These are phyloP conservation scores for Agrocybe praecox DNA, from an alignment of 768 basidiomycete species.

Conservation along the genomic window DNA sequence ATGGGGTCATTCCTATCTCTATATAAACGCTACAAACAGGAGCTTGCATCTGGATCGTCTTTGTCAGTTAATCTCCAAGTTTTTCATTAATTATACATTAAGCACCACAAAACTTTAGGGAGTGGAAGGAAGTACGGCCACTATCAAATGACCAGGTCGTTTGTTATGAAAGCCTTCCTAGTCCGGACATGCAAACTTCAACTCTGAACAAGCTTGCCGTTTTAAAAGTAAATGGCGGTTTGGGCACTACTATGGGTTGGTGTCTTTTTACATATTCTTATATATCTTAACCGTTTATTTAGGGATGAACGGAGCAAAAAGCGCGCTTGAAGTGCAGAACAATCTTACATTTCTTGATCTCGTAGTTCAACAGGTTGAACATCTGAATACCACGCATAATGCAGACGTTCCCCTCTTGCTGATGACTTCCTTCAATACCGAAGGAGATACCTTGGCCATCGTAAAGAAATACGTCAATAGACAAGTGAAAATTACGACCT, in stretches of 20 bases:
- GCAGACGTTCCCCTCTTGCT: conserved; percentile 86
- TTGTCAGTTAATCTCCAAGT: conserved; percentile 49
- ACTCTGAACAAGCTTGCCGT: conserved; percentile 79
- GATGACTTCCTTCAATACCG: conserved; percentile 94
- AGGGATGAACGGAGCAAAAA: conserved; percentile 78
- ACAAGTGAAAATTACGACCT: conserved; percentile 76
- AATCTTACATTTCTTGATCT: conserved; percentile 90
- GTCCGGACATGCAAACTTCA: conserved; percentile 40
- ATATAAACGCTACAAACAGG: conserved; percentile 77
- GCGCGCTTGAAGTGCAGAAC: conserved; percentile 84
- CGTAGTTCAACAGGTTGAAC: conserved; percentile 83
- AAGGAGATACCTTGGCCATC: conserved; percentile 85
- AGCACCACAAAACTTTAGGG: conserved; percentile 34
- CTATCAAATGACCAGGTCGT: conserved; percentile 73
- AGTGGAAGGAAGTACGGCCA: conserved; percentile 74
- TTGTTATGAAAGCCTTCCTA: conserved; percentile 62
- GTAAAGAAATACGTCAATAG: conserved; percentile 87
- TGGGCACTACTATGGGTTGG: conserved; percentile 80
- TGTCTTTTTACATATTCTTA: conserved; percentile 1
- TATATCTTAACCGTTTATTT: conserved; percentile 27
- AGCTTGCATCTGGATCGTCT: conserved; percentile 66
- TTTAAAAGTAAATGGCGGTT: conserved; percentile 89
- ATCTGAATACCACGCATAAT: conserved; percentile 71
- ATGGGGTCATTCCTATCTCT: conserved; percentile 87
- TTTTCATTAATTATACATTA: conserved; percentile 50